Percentiles rank a stretch among this genome's conserved stretches.
Evolutionary conservation across 2,329 filamentous ascomycete species (phyloP).

Genomic region (Arthrinium puccinioides): DNA sequence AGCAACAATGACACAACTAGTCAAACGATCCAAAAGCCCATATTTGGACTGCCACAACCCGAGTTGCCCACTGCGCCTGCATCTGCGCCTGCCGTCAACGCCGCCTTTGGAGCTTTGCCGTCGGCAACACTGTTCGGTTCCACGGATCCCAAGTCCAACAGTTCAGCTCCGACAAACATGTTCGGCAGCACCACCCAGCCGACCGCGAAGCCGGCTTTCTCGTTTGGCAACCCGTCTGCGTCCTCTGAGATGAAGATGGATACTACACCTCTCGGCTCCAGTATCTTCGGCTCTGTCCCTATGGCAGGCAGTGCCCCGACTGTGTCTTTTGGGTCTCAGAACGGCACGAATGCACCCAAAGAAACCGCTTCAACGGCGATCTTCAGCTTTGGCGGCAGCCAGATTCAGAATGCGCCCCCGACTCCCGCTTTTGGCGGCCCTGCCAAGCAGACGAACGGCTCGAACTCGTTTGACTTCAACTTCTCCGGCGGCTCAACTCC

Average conservation of each 20-base stretch:
- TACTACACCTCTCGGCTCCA: neutral
- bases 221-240: conserved; percentile 4
- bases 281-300: conserved; percentile 2
- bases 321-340: conserved; percentile 13
- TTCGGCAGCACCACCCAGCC: conserved; percentile 15
- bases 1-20: neutral
- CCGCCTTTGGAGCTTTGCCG: conserved; percentile 7
- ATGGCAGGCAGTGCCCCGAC: conserved; percentile 6
- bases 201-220: conserved; percentile 5
- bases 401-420: conserved; percentile 9
- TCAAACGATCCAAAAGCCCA: neutral
- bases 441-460: conserved; percentile 7
- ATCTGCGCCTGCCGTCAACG: conserved; percentile 19
- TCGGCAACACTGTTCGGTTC: conserved; percentile 27
- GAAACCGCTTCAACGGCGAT: conserved; percentile 16
- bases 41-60: conserved; percentile 18
- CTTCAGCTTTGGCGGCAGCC: conserved; percentile 26
- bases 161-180: conserved; percentile 9
- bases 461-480: conserved; percentile 12
- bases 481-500: conserved; percentile 18
- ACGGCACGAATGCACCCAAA: conserved; percentile 17
- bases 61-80: neutral
- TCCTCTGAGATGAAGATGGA: conserved; percentile 11
- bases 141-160: conserved; percentile 33
- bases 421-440: conserved; percentile 5